Evolutionary conservation across 1,284 basidiomycete genomes (phyloP).

Genomic region (Microbotryum intermedium): DNA sequence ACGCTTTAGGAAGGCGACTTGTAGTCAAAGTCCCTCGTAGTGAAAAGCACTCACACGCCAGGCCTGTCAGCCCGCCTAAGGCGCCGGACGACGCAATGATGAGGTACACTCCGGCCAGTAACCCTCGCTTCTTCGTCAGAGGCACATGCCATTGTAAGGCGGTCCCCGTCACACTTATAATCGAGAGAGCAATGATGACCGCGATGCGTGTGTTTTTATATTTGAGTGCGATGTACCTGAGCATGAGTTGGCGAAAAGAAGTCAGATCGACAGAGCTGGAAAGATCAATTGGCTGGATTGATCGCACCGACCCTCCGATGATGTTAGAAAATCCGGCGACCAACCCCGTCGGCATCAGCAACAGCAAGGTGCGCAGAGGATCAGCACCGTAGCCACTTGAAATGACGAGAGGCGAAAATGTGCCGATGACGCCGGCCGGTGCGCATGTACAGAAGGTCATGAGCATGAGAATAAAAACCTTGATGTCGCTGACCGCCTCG

Average conservation of each 20-base stretch:
- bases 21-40: too few species aligned
- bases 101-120: neutral
- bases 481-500: neutral
- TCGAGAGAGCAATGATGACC: neutral
- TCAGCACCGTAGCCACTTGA: neutral
- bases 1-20: too few species aligned
- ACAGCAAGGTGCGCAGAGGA: neutral
- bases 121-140: neutral
- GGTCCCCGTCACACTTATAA: neutral
- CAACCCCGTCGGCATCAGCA: neutral
- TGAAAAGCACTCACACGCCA: neutral
- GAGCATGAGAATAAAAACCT: neutral
- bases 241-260: too few species aligned
- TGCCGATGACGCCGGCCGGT: neutral
- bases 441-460: neutral
- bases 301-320: neutral
- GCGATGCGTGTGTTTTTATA: neutral
- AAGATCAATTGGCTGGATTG: too few species aligned
- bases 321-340: neutral
- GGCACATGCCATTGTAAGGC: conserved; percentile 1
- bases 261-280: too few species aligned
- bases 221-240: neutral
- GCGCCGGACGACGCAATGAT: neutral
- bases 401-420: neutral
- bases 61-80: neutral